Percentiles rank a stretch among this genome's conserved stretches.
phyloP scores from a whole-genome alignment of 169 alveolate genomes.

The Cryptosporidium viatorum region DNA sequence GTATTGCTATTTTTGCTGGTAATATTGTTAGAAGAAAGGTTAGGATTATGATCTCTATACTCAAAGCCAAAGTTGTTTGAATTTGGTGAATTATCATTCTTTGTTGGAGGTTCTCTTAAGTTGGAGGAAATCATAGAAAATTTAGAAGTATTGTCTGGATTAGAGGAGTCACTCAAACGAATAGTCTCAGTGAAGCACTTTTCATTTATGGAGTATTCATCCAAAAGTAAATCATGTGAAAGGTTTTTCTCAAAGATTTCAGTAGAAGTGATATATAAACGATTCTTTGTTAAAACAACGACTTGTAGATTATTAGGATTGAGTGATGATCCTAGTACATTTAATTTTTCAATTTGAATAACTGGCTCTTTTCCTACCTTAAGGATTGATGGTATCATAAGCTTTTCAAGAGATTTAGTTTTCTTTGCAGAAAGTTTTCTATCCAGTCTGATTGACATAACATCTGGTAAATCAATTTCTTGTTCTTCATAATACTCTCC shows the following conservation, averaged over 20 bases:
- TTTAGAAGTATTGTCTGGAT: background rate
- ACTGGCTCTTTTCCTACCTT: slow-evolving; percentile 45
- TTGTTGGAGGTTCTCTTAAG: background rate
- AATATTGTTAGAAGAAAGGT: background rate
- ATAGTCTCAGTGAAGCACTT: background rate
- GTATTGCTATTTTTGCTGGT: background rate
- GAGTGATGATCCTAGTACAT: background rate
- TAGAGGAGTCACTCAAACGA: background rate
- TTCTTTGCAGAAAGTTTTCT: slow-evolving; percentile 27
- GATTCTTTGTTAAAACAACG: slow-evolving; percentile 3
- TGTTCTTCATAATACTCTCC: slow-evolving; percentile 47
- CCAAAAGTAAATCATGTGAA: slow-evolving; percentile 45
- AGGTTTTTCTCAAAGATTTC: slow-evolving; percentile 35
- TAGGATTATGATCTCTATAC: background rate
- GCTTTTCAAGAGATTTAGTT: slow-evolving; percentile 23
- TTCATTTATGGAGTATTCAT: slow-evolving; percentile 44
- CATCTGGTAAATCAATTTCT: slow-evolving; percentile 62
- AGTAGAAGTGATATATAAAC: slow-evolving; percentile 1
- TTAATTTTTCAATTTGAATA: slow-evolving; percentile 23
- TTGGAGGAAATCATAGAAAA: background rate
- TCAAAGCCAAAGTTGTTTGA: slow-evolving; percentile 15
- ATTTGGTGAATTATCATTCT: background rate
- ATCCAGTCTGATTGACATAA: slow-evolving; percentile 47
- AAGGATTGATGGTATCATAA: slow-evolving; percentile 28
- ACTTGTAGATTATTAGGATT: background rate